A percentile compares a stretch with the other conserved stretches of the same genome.
Conservation (phyloP, 768 basidiomycete species). For the Calocybe indica region DNA sequence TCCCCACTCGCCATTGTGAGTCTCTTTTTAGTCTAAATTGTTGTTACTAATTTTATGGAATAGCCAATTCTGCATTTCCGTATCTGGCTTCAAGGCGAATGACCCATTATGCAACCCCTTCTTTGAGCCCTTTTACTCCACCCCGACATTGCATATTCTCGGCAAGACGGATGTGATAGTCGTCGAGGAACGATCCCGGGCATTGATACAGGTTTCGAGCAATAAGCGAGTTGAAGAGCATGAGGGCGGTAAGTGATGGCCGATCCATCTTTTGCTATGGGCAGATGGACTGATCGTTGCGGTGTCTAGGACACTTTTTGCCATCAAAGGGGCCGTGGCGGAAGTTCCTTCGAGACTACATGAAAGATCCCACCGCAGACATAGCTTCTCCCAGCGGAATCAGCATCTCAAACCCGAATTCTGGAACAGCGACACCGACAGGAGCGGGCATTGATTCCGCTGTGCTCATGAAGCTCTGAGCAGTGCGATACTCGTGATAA, state of each 20-base stretch:
- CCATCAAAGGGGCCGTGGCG: conserved; percentile 76
- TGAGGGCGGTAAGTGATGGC: conserved; percentile 59
- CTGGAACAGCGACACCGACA: conserved; percentile 44
- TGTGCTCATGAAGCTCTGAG: conserved; percentile 21
- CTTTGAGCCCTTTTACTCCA: conserved; percentile 48
- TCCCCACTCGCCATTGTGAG: conserved; percentile 74
- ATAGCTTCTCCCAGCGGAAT: conserved; percentile 38
- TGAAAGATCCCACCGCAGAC: conserved; percentile 43
- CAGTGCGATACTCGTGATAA: neutral
- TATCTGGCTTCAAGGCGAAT: conserved; percentile 61
- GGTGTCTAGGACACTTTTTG: conserved; percentile 67
- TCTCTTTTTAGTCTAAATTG: conserved; percentile 1
- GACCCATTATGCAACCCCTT: conserved; percentile 43
- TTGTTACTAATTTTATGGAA: neutral
- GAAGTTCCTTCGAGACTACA: conserved; percentile 64
- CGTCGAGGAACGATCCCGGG: conserved; percentile 56
- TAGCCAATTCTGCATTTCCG: conserved; percentile 71
- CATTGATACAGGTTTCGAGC: conserved; percentile 46
- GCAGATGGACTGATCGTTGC: neutral
- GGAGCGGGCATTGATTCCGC: conserved; percentile 13
- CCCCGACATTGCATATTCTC: conserved; percentile 73
- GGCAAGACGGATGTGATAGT: conserved; percentile 79
- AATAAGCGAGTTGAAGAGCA: conserved; percentile 68
- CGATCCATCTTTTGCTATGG: neutral
- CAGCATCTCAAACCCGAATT: conserved; percentile 28